These are phyloP conservation scores for Phanerodontia chrysosporium DNA, from an alignment of 768 basidiomycete genomes.

Conservation along the genomic window DNA sequence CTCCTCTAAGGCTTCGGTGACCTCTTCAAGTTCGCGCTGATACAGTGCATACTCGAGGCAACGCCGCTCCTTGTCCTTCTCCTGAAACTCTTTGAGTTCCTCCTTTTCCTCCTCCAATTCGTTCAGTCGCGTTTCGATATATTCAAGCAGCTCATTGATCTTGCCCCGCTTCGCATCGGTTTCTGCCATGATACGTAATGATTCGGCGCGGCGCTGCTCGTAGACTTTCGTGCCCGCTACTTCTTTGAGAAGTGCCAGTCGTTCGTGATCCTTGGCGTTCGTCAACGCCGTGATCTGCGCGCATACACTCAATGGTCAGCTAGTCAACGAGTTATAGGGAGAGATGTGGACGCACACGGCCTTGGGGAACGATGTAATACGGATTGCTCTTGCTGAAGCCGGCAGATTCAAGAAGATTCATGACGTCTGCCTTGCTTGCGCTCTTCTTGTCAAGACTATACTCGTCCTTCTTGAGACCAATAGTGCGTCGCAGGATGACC, in stretches of 20 bases:
- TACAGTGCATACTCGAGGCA: slow-evolving; percentile 95
- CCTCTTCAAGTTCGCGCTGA: slow-evolving; percentile 87
- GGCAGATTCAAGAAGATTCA: slow-evolving; percentile 94
- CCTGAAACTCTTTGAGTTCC: slow-evolving; percentile 94
- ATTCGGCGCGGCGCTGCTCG: slow-evolving; percentile 89
- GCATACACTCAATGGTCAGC: not conserved
- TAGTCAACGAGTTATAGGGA: not conserved
- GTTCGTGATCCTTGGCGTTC: slow-evolving; percentile 94
- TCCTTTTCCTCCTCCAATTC: slow-evolving; percentile 99
- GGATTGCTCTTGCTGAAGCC: slow-evolving; percentile 99
- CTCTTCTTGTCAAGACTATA: slow-evolving; percentile 96
- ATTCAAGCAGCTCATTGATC: slow-evolving; percentile 84
- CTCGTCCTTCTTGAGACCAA: slow-evolving; percentile 98
- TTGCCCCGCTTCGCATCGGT: slow-evolving; percentile 91
- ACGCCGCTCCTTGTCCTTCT: slow-evolving; percentile 90
- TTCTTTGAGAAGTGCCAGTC: slow-evolving; percentile 92
- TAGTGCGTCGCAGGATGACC: slow-evolving; percentile 85
- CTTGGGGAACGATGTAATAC: slow-evolving; percentile 99
- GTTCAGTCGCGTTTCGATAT: slow-evolving; percentile 83
- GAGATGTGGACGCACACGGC: slow-evolving; percentile 59
- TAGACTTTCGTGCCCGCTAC: slow-evolving; percentile 98
- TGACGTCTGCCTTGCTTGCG: slow-evolving; percentile 93
- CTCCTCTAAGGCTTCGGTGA: slow-evolving; percentile 78
- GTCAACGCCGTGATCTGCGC: slow-evolving; percentile 89
- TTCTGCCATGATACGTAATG: slow-evolving; percentile 94